Evolutionary conservation across 1,284 basidiomycete genomes (phyloP).

Genomic region (Cutaneotrichosporon spelunceum): DNA sequence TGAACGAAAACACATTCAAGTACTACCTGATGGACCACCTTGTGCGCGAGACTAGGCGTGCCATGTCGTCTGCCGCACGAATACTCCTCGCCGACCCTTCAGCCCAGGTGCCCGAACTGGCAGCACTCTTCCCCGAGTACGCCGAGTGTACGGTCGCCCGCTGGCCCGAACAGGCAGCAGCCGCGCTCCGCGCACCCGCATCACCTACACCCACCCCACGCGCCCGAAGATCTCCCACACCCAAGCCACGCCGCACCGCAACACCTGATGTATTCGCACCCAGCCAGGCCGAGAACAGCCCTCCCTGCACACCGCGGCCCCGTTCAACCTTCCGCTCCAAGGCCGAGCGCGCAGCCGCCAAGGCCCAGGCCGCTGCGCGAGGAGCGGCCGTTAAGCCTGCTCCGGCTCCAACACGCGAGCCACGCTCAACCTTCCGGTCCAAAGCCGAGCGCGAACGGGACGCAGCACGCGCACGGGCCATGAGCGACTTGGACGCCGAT

Average conservation of each 20-base stretch:
- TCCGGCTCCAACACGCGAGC: background rate
- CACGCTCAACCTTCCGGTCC: background rate
- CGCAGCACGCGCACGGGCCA: too few species aligned
- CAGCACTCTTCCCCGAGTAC: slow-evolving; percentile 25
- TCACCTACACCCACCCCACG: background rate
- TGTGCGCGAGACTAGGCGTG: slow-evolving; percentile 24
- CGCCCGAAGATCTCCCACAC: background rate
- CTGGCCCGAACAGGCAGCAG: background rate
- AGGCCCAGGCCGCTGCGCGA: too few species aligned
- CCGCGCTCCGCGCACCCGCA: background rate
- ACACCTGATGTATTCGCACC: slow-evolving; percentile 5
- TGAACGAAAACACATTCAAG: slow-evolving; percentile 42
- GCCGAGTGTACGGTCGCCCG: background rate
- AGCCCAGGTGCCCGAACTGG: slow-evolving; percentile 12
- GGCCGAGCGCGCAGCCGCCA: slow-evolving; percentile 7
- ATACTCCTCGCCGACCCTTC: background rate
- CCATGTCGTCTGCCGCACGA: slow-evolving; percentile 12
- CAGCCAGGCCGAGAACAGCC: slow-evolving; percentile 1
- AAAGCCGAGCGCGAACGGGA: background rate
- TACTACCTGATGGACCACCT: slow-evolving; percentile 45
- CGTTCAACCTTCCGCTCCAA: slow-evolving; percentile 3
- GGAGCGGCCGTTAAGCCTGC: too few species aligned
- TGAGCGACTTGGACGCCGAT: too few species aligned
- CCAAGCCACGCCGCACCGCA: background rate
- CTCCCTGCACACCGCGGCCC: slow-evolving; percentile 6